Evolutionary conservation across 2,329 filamentous ascomycete genomes (phyloP), one percentile per base, ranked within the genome.

Genomic region (Pseudogymnoascus sp.): DNA sequence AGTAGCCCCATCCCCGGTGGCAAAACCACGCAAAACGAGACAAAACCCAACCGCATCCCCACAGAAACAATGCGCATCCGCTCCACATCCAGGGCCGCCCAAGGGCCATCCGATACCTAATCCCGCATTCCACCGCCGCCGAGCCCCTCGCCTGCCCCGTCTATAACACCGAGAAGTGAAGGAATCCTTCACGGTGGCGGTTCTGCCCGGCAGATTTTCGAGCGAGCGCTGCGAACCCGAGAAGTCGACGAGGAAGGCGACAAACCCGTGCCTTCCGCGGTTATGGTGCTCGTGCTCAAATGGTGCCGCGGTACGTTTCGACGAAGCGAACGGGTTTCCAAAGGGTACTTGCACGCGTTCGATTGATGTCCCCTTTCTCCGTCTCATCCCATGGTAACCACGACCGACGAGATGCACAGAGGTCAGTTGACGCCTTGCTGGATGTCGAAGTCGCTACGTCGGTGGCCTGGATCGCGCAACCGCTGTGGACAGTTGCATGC

Each of bases 61-160:
- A 50, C 44, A 50, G 23, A 50, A 50, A 50, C 44, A 29, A 29
- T 50, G 44, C 23, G 23, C 44, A 50, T 29, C 44, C 23, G 23
- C 44, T 50, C 44, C 44, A 50, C 44, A 26, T 17, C 44, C 29
- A 50, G 21, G 15, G 44, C 44, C 23, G 44, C 29, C 44, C 44
- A 50, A 46, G 44, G 44, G 44, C 23, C 44, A 29, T 50, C 44
- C 44, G 44, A 50, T 50, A 50, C 44, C 44, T 50, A 50, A 50
- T 50, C 21, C 44, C 44, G 44, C 44, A 50, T 50, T 50, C 44
- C 23, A 50, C 23, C 44, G 44, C 23, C 44, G 44, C 44, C 21
- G 44, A 50, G 44, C 44, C 44, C 44, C 23, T 50, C 15, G 44
- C 9, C 13, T n/a, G 44, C 13, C 23, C 44, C 44, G 15, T 29